Base-by-base conservation (phyloP, 2,329 filamentous ascomycete genomes). In the Purpureocillium lavendulum region DNA sequence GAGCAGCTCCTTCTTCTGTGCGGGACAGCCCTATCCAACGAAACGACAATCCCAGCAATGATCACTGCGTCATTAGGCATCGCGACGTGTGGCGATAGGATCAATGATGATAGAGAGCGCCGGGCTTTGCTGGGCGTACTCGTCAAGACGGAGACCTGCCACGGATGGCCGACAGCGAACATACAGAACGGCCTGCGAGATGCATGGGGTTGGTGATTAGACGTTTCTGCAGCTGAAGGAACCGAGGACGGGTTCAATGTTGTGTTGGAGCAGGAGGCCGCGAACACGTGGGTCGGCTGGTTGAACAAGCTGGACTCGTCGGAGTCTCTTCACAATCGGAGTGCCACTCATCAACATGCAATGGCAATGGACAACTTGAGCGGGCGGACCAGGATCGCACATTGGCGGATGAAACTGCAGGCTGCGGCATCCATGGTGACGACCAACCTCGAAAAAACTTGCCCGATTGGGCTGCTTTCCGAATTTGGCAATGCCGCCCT, bases 11-110 rank as follows among this genome's bases (percentile, higher is more conserved):
- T 72, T 13, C 59, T 67, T 17, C 57, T 81, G 2, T 80, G 76
- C 47, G 77, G 77, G 2, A 78, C 79, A 29, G 75, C 73, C 0
- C 53, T 73, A 10, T 71, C 69, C 21, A 80, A 80, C 50, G 61
- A 68, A 30, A 67, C 65, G 53, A 73, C 68, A 2, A 70, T 75
- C 18, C 75, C 77, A 0, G 66, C 66, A 32, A 67, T 77, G 57
- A 75, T 78, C 41, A 73, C 70, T 1, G 69, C 71, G 0, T 73
- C 66, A 14, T 72, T 76, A 65, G 72, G 70, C 2, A 73, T 76
- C 45, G 67, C 67, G 1, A 45, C 49, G n/a, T 54, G 64, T 40
- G 73, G 73, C 1, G 71, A 75, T 45, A 63, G 66, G 35, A 75
- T 75, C 39, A 57, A 56, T 2, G 59, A 69, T 24, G 53, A 54